These are phyloP conservation scores for Tylopilus rubrobrunneus DNA, from an alignment of 768 basidiomycete genomes.

Conservation along the genomic window DNA sequence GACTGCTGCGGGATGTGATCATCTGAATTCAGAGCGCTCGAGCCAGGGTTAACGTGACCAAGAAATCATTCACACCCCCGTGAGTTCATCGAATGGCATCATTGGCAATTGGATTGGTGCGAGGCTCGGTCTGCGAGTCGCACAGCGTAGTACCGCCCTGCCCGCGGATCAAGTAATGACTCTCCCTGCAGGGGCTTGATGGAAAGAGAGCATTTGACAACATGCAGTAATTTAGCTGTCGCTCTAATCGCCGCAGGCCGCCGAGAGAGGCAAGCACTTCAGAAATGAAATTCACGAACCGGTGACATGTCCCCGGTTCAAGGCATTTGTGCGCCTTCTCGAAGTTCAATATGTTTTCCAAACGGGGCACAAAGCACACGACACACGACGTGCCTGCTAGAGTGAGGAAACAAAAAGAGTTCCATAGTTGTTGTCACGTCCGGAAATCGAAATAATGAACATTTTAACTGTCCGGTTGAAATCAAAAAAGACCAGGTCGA, in stretches of 20 bases:
- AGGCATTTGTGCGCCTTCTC: no score
- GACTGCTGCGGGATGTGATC: neutral
- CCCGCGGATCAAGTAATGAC: conserved; percentile 9
- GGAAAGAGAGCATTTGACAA: neutral
- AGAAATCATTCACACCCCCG: neutral
- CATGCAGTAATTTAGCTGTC: neutral
- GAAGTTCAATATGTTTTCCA: neutral
- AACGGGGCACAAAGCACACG: neutral
- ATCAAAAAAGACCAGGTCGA: neutral
- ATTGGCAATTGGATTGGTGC: neutral
- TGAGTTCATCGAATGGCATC: neutral
- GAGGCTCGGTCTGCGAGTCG: neutral
- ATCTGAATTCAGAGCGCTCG: no score
- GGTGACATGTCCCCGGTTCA: neutral
- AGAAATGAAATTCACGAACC: neutral
- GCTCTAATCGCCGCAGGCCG: neutral
- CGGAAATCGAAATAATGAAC: conserved; percentile 3
- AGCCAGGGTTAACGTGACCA: neutral
- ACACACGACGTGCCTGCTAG: neutral
- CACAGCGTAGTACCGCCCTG: neutral
- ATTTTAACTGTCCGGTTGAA: conserved; percentile 2
- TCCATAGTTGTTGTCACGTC: conserved; percentile 5
- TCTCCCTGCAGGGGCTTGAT: neutral
- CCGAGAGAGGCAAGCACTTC: neutral
- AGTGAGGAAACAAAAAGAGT: neutral